Percentiles rank a stretch among this genome's conserved stretches.
These are phyloP conservation scores for Clarkia xantiana DNA, from an alignment of 345 rosid genomes.

Conservation along the genomic window DNA sequence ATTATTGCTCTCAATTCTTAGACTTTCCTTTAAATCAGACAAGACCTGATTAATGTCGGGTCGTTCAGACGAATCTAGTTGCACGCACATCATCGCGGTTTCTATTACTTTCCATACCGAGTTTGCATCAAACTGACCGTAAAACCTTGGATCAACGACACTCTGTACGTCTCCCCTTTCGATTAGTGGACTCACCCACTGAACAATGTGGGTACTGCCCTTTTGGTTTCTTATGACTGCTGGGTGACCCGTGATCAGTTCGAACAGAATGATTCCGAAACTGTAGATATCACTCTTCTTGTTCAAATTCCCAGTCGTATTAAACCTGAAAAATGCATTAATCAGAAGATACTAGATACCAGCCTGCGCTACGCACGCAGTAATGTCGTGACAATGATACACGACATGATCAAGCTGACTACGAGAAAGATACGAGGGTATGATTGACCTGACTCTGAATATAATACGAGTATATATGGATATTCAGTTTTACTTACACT, in stretches of 20 bases:
- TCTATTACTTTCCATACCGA: constrained; percentile 14
- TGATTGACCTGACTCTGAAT: too few species aligned
- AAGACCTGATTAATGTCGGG: constrained; percentile 14
- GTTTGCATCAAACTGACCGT: constrained; percentile 1
- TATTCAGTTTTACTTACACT: constrained; percentile 19
- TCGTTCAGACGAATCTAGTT: constrained; percentile 7
- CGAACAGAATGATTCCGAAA: constrained; percentile 36
- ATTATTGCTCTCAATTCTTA: too few species aligned
- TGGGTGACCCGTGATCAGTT: constrained; percentile 34
- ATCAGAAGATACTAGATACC: too few species aligned
- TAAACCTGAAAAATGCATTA: constrained; percentile 4
- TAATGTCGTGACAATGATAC: too few species aligned
- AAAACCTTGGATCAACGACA: constrained; percentile 12
- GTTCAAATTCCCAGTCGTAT: constrained; percentile 4
- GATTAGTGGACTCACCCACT: constrained; percentile 13
- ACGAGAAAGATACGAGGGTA: too few species aligned
- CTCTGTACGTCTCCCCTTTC: constrained; percentile 15
- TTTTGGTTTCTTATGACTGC: constrained; percentile 19
- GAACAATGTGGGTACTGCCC: constrained; percentile 17
- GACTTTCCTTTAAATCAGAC: constrained; percentile 9
- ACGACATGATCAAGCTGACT: too few species aligned
- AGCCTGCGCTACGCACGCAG: too few species aligned
- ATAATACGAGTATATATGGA: too few species aligned
- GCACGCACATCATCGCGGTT: constrained; percentile 10
- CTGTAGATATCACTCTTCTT: constrained; percentile 47